Base-by-base conservation (phyloP, 2,329 filamentous ascomycete genomes). In the Botrytis fabae region DNA sequence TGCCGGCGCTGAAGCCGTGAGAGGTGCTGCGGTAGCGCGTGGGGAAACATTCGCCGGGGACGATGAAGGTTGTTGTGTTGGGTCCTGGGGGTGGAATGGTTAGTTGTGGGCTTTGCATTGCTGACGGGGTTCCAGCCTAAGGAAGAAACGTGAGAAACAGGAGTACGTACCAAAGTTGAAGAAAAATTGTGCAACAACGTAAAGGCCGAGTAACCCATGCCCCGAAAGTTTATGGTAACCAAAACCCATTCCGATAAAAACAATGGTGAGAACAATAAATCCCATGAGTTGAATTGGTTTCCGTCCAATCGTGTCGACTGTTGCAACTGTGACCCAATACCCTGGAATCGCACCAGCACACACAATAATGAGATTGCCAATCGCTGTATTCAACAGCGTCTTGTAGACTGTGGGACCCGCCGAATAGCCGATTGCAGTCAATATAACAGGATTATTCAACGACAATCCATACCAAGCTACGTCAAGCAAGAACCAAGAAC, bases 401-500 rank as follows among this genome's bases (percentile, higher is more conserved):
- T 91, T 80, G 81, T 94, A 95, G 40, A 94, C 85, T 46, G 87
- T 90, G 54, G 82, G 78, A 20, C 90, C 90, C 57, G 85, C 84
- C 35, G 88, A 87, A 80, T 92, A 96, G 48, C 93, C 93, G 75
- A 95, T 94, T 3, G 90, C 88, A 40, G 86, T 83, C 22, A 96
- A 86, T 61, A 96, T 90, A 77, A 93, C 88, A 12, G 89, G 86
- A 80, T 91, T 94, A 79, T 95, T 95, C 25, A 95, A 84, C 46
- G 91, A 89, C 4, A 95, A 86, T 61, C 90, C 90, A 77, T 76
- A 75, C 75, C 76, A 89, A 77, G 88, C 88, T 73, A 85, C 82
- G 75, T 85, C 89, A 70, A 93, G 89, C 82, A 92, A 88, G 82
- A 95, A 95, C 93, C 93, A 97, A 3, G 93, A 95, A 59, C 92